Evolutionary conservation across 1,284 basidiomycete species (phyloP).

Genomic region (Cryptococcus wingfieldii): DNA sequence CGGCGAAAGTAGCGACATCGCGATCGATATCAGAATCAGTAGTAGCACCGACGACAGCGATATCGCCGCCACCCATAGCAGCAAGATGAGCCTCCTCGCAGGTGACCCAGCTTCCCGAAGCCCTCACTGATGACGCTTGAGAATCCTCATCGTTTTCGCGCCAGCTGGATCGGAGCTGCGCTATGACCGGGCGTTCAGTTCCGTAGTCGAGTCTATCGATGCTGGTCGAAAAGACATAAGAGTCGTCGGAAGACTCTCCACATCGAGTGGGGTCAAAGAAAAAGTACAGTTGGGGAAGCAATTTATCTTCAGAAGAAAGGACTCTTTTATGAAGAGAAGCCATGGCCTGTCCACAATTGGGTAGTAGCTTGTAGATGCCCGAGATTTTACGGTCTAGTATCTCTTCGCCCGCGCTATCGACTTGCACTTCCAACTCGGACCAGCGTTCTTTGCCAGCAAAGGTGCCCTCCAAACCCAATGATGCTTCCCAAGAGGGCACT

Average conservation of each 20-base stretch:
- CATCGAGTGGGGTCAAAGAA: constrained; percentile 79
- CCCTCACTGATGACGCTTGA: constrained; percentile 55
- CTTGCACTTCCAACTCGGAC: constrained; percentile 62
- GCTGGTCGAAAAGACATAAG: constrained; percentile 75
- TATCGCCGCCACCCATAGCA: constrained; percentile 32
- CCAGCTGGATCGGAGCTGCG: constrained; percentile 68
- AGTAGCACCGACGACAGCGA: constrained; percentile 24
- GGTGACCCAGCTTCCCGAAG: constrained; percentile 63
- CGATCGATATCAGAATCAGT: constrained; percentile 39
- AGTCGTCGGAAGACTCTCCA: constrained; percentile 65
- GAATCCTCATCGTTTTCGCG: constrained; percentile 60
- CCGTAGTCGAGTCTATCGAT: constrained; percentile 73
- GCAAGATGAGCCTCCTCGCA: constrained; percentile 31
- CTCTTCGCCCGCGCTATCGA: constrained; percentile 54
- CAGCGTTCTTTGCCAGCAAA: constrained; percentile 66
- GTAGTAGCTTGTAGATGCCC: constrained; percentile 71
- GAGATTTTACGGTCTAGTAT: constrained; percentile 75
- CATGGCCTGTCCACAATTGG: constrained; percentile 85
- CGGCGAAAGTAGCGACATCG: constrained; percentile 61
- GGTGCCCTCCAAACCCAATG: constrained; percentile 69
- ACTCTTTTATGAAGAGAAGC: constrained; percentile 73
- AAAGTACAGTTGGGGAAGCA: constrained; percentile 67
- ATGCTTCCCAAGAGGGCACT: constrained; percentile 79
- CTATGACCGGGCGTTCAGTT: constrained; percentile 69
- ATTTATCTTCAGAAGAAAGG: constrained; percentile 49